These are phyloP conservation scores for Apophysomyces sp. DNA, from an alignment of 371 early-diverging fungal species.

Conservation along the genomic window DNA sequence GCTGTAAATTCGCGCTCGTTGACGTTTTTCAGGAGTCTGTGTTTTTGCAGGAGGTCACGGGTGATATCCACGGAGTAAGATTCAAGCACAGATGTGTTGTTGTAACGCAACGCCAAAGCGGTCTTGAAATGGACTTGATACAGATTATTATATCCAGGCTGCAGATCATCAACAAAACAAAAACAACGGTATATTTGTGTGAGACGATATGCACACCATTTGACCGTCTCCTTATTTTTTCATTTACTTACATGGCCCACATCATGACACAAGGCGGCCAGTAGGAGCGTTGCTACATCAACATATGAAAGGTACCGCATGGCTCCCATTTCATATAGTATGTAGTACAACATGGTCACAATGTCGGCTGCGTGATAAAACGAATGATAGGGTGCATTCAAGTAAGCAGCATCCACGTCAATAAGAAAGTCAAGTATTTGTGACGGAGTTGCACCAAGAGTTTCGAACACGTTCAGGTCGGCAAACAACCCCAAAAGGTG, in stretches of 20 bases:
- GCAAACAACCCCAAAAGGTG: slow-evolving; percentile 28
- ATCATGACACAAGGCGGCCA: slow-evolving; percentile 90
- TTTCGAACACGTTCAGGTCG: slow-evolving; percentile 9
- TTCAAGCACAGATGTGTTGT: slow-evolving; percentile 76
- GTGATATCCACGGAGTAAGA: slow-evolving; percentile 72
- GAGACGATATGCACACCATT: not conserved
- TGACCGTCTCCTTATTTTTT: slow-evolving; percentile 9
- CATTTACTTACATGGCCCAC: slow-evolving; percentile 78
- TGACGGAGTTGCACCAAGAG: slow-evolving; percentile 45
- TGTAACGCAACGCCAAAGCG: slow-evolving; percentile 59
- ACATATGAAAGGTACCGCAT: slow-evolving; percentile 57
- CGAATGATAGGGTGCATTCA: slow-evolving; percentile 80
- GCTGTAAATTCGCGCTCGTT: slow-evolving; percentile 2
- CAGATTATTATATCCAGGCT: slow-evolving; percentile 86
- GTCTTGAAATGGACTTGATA: slow-evolving; percentile 81
- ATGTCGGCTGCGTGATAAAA: slow-evolving; percentile 92
- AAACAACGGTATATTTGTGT: slow-evolving; percentile 1
- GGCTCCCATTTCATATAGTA: slow-evolving; percentile 65
- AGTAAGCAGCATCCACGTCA: slow-evolving; percentile 75
- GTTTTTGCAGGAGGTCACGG: slow-evolving; percentile 58
- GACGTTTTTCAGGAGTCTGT: slow-evolving; percentile 48
- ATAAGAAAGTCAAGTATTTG: slow-evolving; percentile 77
- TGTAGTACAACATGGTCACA: slow-evolving; percentile 73
- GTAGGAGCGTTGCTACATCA: slow-evolving; percentile 73
- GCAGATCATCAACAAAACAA: slow-evolving; percentile 15